Evolutionary conservation across 2,329 filamentous ascomycete species (phyloP).

Genomic region (Aspergillus texensis): DNA sequence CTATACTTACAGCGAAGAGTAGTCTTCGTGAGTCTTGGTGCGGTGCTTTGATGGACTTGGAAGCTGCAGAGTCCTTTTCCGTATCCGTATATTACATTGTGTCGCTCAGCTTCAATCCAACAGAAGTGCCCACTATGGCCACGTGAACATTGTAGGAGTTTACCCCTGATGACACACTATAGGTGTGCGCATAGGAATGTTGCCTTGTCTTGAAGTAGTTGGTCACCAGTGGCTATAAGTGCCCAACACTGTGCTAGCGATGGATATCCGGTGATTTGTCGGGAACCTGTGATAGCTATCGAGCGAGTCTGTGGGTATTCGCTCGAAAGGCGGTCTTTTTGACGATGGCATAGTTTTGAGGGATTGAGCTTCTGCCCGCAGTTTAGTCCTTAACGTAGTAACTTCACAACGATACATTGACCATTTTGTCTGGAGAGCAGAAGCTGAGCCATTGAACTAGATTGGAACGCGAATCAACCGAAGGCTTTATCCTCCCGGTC

Average conservation of each 20-base stretch:
- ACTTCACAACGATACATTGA: background rate
- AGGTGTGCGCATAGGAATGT: background rate
- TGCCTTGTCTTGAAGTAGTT: background rate
- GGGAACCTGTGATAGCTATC: background rate
- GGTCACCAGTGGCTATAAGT: background rate
- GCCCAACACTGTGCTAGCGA: background rate
- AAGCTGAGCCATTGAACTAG: background rate
- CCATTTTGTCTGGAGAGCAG: background rate
- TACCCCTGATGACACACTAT: background rate
- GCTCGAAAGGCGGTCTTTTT: background rate
- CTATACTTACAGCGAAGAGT: background rate
- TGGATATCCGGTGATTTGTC: background rate
- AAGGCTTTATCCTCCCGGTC: background rate
- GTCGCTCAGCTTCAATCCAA: background rate
- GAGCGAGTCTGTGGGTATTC: background rate
- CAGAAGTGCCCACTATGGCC: background rate
- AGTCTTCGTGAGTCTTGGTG: background rate
- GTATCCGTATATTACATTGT: background rate
- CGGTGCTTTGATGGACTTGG: background rate
- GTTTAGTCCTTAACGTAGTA: background rate
- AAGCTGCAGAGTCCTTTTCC: background rate
- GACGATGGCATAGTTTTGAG: background rate
- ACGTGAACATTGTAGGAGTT: background rate
- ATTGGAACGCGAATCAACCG: background rate
- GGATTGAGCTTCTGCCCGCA: background rate